Base-by-base conservation (phyloP, 495 filamentous ascomycete species). In the Talaromyces proteolyticus region DNA sequence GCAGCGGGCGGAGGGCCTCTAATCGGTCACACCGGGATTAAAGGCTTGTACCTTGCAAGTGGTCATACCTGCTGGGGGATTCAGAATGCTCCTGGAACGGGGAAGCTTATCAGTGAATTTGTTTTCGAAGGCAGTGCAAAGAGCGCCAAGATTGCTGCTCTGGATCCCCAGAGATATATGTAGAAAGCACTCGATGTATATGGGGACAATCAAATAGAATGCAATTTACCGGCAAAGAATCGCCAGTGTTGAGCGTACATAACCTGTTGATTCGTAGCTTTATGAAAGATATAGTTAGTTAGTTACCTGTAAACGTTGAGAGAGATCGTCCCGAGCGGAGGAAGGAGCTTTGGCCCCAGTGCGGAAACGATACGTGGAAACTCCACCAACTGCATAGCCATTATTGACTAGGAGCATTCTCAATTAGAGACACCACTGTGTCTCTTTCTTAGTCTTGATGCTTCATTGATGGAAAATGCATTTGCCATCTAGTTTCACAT, bases 41-140 rank as follows among this genome's bases (percentile, higher is more conserved):
- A 84, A 19, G 91, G 94, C 0, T 58, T 96, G 29, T 82, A 90
- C 61, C 69, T 98, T 53, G 93, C 94, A 2, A 77, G 88, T 6
- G 93, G 93, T 11, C 93, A 98, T 69, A 95, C 89, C 3, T 97
- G 93, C 66, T 97, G 93, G 93, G 92, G 92, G 14, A 95, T 98
- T 44, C 92, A 96, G 66, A 98, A 98, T 74, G 90, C 83, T 3
- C 90, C 91, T 4, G 94, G 81, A 6, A 96, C 91, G 17, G 93
- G 92, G 3, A 89, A 86, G 73, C 66, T 95, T 29, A 86, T 98
- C 70, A 88, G 86, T 50, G 89, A 92, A 60, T 79, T 93, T 65
- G 71, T 94, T 4, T 86, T 91, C 58, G 89, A 94, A 49, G 90
- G 90, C 7, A 74, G 77, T 53, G 80, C 86, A 4, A 86, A 69